phyloP scores from a whole-genome alignment of 345 rosid species.

The Conringia planisiliqua region DNA sequence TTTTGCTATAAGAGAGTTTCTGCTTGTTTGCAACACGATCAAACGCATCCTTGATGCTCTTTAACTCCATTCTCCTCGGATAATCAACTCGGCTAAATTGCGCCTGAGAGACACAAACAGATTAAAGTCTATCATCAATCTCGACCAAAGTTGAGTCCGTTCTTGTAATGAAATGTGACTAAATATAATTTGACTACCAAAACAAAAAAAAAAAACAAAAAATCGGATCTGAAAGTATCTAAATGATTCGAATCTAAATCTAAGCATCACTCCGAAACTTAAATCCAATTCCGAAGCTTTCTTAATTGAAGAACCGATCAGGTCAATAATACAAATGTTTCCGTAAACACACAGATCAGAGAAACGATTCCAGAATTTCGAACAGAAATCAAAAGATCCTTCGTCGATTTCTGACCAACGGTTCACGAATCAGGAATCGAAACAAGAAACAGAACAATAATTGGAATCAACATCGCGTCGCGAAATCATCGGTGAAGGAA shows the following conservation, averaged over 20 bases:
- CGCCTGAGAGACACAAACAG: neutral
- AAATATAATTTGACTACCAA: neutral
- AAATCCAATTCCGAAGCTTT: neutral
- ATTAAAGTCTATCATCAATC: neutral
- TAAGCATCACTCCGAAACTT: neutral
- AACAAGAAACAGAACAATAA: neutral
- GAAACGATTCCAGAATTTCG: neutral
- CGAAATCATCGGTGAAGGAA: neutral
- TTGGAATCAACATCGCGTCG: too few species aligned
- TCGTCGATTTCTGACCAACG: neutral
- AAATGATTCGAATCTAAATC: neutral
- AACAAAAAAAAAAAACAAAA: neutral
- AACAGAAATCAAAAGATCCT: neutral
- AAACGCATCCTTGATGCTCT: conserved; percentile 68
- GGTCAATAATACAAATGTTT: neutral
- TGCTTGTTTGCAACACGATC: conserved; percentile 77
- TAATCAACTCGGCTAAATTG: neutral
- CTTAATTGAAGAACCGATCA: neutral
- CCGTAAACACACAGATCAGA: neutral
- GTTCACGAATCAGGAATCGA: neutral
- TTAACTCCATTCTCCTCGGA: conserved; percentile 56
- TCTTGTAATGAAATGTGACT: neutral
- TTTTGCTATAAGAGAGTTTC: conserved; percentile 51
- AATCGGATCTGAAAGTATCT: neutral
- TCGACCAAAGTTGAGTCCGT: neutral